Evolutionary conservation across 1,139 yeast species (phyloP), one percentile per base, ranked within the genome.

Genomic region (Scheffersomyces titani): DNA sequence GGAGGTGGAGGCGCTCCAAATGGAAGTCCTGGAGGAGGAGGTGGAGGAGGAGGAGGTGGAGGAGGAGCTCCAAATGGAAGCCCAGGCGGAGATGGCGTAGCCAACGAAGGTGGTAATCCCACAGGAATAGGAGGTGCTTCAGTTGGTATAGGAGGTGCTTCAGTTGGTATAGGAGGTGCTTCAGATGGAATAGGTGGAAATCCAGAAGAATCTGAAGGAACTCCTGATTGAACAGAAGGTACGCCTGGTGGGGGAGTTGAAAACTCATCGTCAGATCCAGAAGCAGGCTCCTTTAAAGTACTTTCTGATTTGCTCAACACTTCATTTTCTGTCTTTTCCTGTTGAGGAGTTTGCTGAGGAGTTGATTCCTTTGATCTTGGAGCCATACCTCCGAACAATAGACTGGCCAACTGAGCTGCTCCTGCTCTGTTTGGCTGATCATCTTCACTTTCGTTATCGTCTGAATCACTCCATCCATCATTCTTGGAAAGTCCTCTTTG

Each of bases 401-500:
- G 73, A 60, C 86, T 84, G 1, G 91, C 90, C 58, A 87, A 77
- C 56, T 84, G 82, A 2, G 88, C 85, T 16, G 90, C 88, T 49
- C 87, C 87, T 0, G 83, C 80, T 52, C 83, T 76, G 57, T 81
- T 78, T 2, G 81, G 82, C 5, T 65, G 71, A 50, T 77, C 82
- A 44, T 80, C 86, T 24, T 83, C 87, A 21, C 74, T 74, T 1
- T 74, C 76, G 62, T 84, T 86, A 2, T 81, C 85, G 51, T 85
- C 90, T 6, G 81, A 83, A 64, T 84, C 86, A 59, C 85, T 86
- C 89, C 90, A 86, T 61, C 83, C 89, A 55, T 79, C 82, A 51
- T 69, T 74, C 55, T 73, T 83, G 1, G 72, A 69, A 52, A 81
- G 67, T 3, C 92, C 91, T 68, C 90, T 76, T 69, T 87, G 92